Evolutionary conservation across 2,329 filamentous ascomycete species (phyloP), one percentile per base, ranked within the genome.

Genomic region (Alternaria sp.): DNA sequence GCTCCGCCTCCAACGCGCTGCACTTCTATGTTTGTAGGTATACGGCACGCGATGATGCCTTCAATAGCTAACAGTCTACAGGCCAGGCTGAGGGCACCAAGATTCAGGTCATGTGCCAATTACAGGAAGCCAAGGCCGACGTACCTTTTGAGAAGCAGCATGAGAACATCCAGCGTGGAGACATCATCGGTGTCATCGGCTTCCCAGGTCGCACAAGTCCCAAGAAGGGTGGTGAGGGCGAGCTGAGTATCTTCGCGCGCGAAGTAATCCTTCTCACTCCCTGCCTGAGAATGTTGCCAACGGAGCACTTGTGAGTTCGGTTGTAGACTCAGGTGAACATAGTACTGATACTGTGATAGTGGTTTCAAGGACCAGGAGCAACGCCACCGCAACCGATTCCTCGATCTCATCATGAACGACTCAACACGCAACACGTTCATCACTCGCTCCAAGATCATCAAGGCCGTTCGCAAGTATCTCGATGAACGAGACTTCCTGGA

Each of bases 361-460:
- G 94, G 94, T 64, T 93, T 98, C 85, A 94, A 97, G 85, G 94
- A 98, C 78, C 88, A 93, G 77, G 95, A 99, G 81, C 91, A 94
- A 81, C 89, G 95, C 63, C 94, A 93, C 86, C 91, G 96, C 72
- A 92, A 97, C 83, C 88, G 94, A 62, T 97, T 97, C 80, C 88
- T 99, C 54, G 95, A 99, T 80, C 85, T 99, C 71, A 95, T 99
- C 81, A 97, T 98, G 90, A 97, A 99, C 82, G 92, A 97, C 75
- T 86, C 86, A 64, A 92, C 91, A 46, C 89, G 93, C 57, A 87
- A 96, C 62, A 91, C 94, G 59, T 92, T 98, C 80, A 86, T 93
- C 73, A 93, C 92, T 40, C 88, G 95, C 57, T 89, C 92, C 74
- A 93, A 92, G 86, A 94, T 98, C 74, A 88, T 97, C 76, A 89